Percentiles rank a stretch among this genome's conserved stretches.
These are phyloP conservation scores for Ustilago cynodontis DNA, from an alignment of 1,284 basidiomycete species.

Conservation along the genomic window DNA sequence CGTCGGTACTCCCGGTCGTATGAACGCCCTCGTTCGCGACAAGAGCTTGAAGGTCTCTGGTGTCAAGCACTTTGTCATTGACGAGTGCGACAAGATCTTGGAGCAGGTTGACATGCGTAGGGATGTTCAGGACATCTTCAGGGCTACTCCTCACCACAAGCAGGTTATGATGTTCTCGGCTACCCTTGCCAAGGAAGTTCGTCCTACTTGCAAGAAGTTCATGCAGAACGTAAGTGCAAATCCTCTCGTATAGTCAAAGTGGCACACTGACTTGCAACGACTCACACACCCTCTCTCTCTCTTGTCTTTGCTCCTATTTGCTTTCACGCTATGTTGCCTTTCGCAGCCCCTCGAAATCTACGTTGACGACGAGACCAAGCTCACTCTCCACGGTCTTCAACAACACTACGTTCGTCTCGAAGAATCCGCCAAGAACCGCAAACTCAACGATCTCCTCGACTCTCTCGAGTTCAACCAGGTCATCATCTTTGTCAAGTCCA, in stretches of 20 bases:
- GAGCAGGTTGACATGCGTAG: conserved; percentile 99
- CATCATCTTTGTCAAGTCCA: conserved; percentile 99
- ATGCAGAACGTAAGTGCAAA: conserved; percentile 93
- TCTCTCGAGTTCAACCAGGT: conserved; percentile 99
- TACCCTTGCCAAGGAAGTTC: conserved; percentile 95
- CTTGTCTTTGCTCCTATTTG: background rate
- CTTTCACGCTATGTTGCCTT: too few species aligned
- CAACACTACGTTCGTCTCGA: conserved; percentile 91
- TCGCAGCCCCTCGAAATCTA: conserved; percentile 96
- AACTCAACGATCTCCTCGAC: conserved; percentile 95
- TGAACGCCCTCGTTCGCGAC: conserved; percentile 69
- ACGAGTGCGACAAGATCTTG: conserved; percentile 99
- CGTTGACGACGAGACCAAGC: conserved; percentile 98
- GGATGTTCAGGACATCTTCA: conserved; percentile 99
- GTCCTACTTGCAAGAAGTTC: conserved; percentile 99
- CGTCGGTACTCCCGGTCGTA: conserved; percentile 90
- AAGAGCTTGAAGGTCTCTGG: conserved; percentile 67
- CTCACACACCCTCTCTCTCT: background rate
- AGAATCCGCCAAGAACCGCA: conserved; percentile 95
- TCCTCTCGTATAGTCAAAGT: too few species aligned
- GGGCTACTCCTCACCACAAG: conserved; percentile 99
- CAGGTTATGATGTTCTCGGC: conserved; percentile 99
- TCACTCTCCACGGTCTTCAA: conserved; percentile 97
- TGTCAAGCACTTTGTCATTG: conserved; percentile 89
- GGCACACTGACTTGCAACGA: too few species aligned